Base-by-base conservation (phyloP, 345 rosid species). In the Raphanus sativus region DNA sequence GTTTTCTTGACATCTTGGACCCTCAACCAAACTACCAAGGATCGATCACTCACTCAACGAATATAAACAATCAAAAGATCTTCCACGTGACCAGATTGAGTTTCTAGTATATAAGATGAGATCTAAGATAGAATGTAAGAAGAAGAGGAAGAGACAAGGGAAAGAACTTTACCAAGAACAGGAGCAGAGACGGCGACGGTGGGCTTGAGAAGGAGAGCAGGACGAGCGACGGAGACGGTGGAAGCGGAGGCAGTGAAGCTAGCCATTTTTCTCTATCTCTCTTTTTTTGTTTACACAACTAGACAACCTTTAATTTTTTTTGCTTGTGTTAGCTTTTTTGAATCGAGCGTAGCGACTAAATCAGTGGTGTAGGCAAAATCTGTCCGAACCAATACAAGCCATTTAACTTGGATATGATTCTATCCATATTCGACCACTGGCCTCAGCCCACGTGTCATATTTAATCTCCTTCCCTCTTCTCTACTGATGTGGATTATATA, bases 381-480 rank as follows among this genome's bases (percentile, higher is more conserved):
- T 59, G 1, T 62, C 7, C 5, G 50, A 64, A 69, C 75, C 79
- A 80, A 64, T 45, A 58, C 63, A 75, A 64, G 67, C 79, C 80
- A 88, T 83, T 28, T 58, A 65, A 82, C 38, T 77, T 82, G 73
- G 86, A 84, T 79, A 87, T 90, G 89, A 81, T 74, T 68, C 87
- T 86, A 90, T 89, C 97, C 72, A 55, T 36, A 62, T 15, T n/a
- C 3, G 24, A 17, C 98, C 97, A 88, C 87, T 73, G 81, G 42
- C 0, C 0, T 73, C 38, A 10, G 1, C 78, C 90, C 96, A 94
- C 92, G 93, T 94, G 91, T 77, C 81, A 54, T 50, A 40, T 76
- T 10, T 62, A 32, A 85, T 87, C 88, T 75, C 32, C 64, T 82
- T 80, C 38, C 50, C 70, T 78, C 16, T 13, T n/a, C 55, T 50